Evolutionary conservation across 148 eudicot genomes (phyloP).

Genomic region (Hydrangea macrophylla): DNA sequence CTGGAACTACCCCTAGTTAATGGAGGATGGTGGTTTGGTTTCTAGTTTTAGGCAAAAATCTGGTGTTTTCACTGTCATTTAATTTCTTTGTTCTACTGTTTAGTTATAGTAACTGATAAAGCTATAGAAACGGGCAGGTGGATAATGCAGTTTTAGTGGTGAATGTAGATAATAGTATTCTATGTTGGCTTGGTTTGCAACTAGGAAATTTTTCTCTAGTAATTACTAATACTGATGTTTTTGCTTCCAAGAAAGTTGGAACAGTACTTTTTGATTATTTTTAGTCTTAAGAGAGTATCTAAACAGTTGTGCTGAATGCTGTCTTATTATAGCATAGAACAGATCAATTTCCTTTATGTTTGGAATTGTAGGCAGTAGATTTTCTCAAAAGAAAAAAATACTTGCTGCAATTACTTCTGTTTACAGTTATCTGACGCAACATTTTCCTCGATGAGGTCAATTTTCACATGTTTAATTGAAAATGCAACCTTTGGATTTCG

Average conservation of each 20-base stretch:
- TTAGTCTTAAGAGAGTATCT: neutral
- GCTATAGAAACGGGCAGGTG: neutral
- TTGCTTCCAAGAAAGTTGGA: neutral
- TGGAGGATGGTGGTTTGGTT: neutral
- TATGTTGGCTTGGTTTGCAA: neutral
- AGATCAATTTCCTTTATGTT: neutral
- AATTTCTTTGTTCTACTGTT: too few relatives aligned
- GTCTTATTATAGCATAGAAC: neutral
- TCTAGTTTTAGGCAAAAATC: too few relatives aligned
- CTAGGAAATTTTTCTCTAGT: neutral
- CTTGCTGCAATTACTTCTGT: neutral
- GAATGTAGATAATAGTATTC: neutral
- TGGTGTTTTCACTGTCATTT: too few relatives aligned
- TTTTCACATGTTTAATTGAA: neutral
- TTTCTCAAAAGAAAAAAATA: neutral
- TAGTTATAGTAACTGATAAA: too few relatives aligned
- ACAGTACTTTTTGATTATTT: neutral
- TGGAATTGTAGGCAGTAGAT: neutral
- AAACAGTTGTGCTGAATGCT: neutral
- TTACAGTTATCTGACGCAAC: neutral
- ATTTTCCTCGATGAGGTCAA: neutral
- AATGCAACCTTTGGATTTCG: neutral
- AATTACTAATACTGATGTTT: neutral
- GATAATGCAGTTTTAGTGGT: conserved; percentile 1
- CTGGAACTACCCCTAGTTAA: neutral